A percentile compares a stretch with the other conserved stretches of the same genome.
These are phyloP conservation scores for Clonostachys byssicola DNA, from an alignment of 2,329 filamentous ascomycete species.

Conservation along the genomic window DNA sequence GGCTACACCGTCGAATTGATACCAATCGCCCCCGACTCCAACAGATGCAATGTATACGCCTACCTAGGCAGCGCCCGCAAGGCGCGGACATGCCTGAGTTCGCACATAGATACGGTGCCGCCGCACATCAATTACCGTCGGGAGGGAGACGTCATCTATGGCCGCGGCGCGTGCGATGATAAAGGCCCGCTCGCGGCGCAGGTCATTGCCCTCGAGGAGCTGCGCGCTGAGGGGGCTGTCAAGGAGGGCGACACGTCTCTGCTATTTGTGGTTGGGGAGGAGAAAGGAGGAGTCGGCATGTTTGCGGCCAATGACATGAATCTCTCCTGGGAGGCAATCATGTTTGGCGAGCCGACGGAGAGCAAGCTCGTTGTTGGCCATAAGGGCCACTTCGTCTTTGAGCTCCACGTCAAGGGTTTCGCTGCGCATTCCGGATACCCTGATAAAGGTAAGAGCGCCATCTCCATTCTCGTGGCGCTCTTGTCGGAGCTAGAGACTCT, in stretches of 20 bases:
- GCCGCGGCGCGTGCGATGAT: constrained; percentile 65
- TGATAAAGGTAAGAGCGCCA: constrained; percentile 37
- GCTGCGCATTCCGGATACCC: constrained; percentile 74
- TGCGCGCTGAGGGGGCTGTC: constrained; percentile 7
- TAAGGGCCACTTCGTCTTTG: constrained; percentile 16
- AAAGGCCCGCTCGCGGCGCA: constrained; percentile 46
- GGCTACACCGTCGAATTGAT: constrained; percentile 27
- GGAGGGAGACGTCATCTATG: constrained; percentile 36
- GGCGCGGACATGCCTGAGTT: constrained; percentile 57
- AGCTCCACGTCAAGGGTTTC: constrained; percentile 62
- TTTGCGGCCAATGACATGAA: constrained; percentile 10
- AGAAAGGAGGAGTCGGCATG: constrained; percentile 14
- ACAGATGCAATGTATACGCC: constrained; percentile 66
- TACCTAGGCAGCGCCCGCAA: constrained; percentile 42
- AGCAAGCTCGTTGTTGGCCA: constrained; percentile 15
- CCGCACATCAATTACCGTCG: constrained; percentile 62
- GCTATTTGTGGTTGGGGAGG: constrained; percentile 15
- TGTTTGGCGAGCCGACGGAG: constrained; percentile 17
- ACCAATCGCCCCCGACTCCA: constrained; percentile 9
- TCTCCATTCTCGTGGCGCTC: constrained; percentile 19
- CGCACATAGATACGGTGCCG: constrained; percentile 72
- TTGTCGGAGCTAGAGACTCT: constrained; percentile 21
- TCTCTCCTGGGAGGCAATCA: constrained; percentile 12
- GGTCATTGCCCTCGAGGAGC: constrained; percentile 10
- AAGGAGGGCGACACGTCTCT: constrained; percentile 9